A percentile compares a stretch with the other conserved stretches of the same genome.
phyloP scores from a whole-genome alignment of 768 basidiomycete genomes.

The Rhodotorula diobovata region DNA sequence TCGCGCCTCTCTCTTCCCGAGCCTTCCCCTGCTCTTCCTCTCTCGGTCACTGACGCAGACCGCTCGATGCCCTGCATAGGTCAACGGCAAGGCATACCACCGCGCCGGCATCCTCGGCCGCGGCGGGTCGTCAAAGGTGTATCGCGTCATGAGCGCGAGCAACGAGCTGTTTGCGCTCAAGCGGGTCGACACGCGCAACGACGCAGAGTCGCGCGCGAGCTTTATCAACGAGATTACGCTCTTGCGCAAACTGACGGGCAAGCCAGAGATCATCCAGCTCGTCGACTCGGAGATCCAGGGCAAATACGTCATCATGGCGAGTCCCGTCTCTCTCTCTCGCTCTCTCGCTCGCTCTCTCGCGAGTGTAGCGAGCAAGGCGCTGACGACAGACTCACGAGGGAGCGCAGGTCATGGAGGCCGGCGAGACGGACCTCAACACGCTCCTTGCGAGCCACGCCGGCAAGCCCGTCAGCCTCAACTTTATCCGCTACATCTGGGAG shows the following conservation, averaged over 20 bases:
- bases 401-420: slow-evolving; percentile 80
- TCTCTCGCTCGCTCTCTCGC: too few relatives aligned
- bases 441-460: slow-evolving; percentile 69
- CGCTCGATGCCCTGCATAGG: slow-evolving; percentile 3
- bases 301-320: slow-evolving; percentile 63
- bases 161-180: slow-evolving; percentile 87
- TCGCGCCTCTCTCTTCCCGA: background rate
- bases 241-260: slow-evolving; percentile 87
- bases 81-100: slow-evolving; percentile 42
- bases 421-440: slow-evolving; percentile 84
- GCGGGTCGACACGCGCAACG: slow-evolving; percentile 76
- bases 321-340: slow-evolving; percentile 6
- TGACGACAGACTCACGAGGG: too few relatives aligned
- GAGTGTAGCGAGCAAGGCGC: too few relatives aligned
- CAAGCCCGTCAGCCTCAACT: slow-evolving; percentile 82
- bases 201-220: slow-evolving; percentile 78
- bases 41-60: background rate
- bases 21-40: background rate
- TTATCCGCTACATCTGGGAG: slow-evolving; percentile 94
- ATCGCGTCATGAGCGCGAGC: slow-evolving; percentile 71
- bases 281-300: slow-evolving; percentile 86
- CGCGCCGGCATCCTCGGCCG: slow-evolving; percentile 61
- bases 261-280: slow-evolving; percentile 82
- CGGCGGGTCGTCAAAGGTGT: slow-evolving; percentile 94
- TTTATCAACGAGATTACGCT: slow-evolving; percentile 96